Percentiles rank a stretch among this genome's conserved stretches.
These are phyloP conservation scores for Erigeron philadelphicus DNA, from an alignment of 140 eudicot genomes.

Conservation along the genomic window DNA sequence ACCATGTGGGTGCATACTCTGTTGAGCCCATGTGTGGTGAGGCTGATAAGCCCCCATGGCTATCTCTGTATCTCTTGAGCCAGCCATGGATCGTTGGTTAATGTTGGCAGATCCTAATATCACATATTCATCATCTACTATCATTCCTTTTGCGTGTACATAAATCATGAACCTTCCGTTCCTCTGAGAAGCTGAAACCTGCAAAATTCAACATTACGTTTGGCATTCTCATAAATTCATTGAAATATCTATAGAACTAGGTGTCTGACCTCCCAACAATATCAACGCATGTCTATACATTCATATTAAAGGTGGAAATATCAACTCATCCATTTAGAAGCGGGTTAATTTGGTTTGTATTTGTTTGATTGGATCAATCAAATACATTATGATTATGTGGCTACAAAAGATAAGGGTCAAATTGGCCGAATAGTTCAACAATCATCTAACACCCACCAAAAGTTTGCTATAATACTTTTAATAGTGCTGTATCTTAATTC, in stretches of 20 bases:
- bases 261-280: not conserved
- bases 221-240: not conserved
- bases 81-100: conserved; percentile 80
- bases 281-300: too few species aligned
- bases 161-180: conserved; percentile 54
- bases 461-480: not conserved
- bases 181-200: conserved; percentile 53
- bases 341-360: not conserved
- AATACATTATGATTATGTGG: not conserved
- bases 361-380: not conserved
- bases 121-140: conserved; percentile 72
- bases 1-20: conserved; percentile 49
- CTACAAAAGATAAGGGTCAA: not conserved
- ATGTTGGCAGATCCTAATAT: conserved; percentile 72
- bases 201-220: not conserved
- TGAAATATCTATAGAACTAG: not conserved
- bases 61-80: conserved; percentile 76
- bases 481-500: not conserved
- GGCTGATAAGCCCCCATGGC: conserved; percentile 72
- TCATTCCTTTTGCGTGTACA: conserved; percentile 85
- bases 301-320: too few species aligned
- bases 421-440: not conserved
- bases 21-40: conserved; percentile 52
- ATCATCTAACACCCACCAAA: not conserved
- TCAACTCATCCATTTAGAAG: not conserved